These are phyloP conservation scores for Penicillium fimorum DNA, from an alignment of 495 filamentous ascomycete species.

Conservation along the genomic window DNA sequence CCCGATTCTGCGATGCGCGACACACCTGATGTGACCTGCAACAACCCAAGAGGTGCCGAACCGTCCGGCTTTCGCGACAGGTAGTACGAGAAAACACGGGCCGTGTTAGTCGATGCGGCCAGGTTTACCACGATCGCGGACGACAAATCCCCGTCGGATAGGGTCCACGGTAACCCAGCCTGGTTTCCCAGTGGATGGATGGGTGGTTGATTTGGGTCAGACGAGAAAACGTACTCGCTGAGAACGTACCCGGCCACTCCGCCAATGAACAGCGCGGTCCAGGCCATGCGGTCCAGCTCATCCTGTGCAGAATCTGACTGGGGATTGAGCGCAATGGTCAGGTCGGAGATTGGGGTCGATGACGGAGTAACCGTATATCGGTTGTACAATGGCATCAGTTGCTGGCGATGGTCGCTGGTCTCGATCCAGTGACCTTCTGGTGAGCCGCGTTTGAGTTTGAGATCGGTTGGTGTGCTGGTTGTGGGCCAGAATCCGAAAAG, in stretches of 20 bases:
- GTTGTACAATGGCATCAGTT: slow-evolving; percentile 54
- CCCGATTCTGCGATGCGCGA: slow-evolving; percentile 29
- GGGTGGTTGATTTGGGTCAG: slow-evolving; percentile 15
- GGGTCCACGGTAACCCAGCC: slow-evolving; percentile 33
- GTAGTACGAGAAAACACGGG: slow-evolving; percentile 39
- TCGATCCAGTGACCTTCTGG: slow-evolving; percentile 39
- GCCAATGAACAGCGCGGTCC: slow-evolving; percentile 48
- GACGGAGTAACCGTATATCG: slow-evolving; percentile 32
- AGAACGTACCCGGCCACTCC: slow-evolving; percentile 45
- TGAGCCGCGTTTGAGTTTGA: slow-evolving; percentile 21
- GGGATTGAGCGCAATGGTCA: background rate
- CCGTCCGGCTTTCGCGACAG: slow-evolving; percentile 11
- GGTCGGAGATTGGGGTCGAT: slow-evolving; percentile 14
- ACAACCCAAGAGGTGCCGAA: slow-evolving; percentile 23
- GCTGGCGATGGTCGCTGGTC: slow-evolving; percentile 40
- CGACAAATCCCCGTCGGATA: slow-evolving; percentile 46
- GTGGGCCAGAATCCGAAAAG: slow-evolving; percentile 43
- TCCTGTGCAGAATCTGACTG: slow-evolving; percentile 8
- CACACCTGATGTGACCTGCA: slow-evolving; percentile 31
- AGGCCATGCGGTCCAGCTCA: slow-evolving; percentile 24
- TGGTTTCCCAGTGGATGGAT: slow-evolving; percentile 37
- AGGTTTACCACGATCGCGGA: slow-evolving; percentile 39
- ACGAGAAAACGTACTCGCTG: slow-evolving; percentile 46
- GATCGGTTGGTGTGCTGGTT: slow-evolving; percentile 22
- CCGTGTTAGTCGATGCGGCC: slow-evolving; percentile 52